A percentile compares a stretch with the other conserved stretches of the same genome.
Conservation (phyloP, 495 filamentous ascomycete species). For the Lindgomyces ingoldianus region DNA sequence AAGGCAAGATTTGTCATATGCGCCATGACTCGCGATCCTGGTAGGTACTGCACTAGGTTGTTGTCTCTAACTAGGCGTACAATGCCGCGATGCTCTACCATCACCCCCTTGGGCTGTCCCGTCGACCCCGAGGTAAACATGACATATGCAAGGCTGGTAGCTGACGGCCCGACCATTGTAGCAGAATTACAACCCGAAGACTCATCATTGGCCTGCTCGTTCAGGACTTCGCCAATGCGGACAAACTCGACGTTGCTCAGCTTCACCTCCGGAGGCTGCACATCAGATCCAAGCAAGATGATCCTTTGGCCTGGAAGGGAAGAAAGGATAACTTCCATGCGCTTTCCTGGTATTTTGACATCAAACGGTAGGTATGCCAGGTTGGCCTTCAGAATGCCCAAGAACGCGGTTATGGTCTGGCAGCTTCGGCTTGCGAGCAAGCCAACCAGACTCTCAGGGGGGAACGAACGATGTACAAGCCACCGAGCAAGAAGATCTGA, state of each 20-base stretch:
- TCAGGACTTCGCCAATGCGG: neutral
- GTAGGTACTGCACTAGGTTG: neutral
- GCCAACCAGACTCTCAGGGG: neutral
- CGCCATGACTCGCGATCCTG: neutral
- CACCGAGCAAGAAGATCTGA: neutral
- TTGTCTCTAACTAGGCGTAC: neutral
- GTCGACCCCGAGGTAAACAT: slow-evolving; percentile 33
- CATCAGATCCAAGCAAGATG: neutral
- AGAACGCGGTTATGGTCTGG: neutral
- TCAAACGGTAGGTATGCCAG: neutral
- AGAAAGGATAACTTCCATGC: neutral
- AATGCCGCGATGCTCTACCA: slow-evolving; percentile 6
- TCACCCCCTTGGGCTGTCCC: slow-evolving; percentile 37
- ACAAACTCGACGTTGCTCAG: neutral
- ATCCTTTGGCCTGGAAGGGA: neutral
- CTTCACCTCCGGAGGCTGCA: neutral
- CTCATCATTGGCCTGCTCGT: too few species aligned
- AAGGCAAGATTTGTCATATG: slow-evolving; percentile 10
- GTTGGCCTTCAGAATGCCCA: neutral
- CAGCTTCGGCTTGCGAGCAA: neutral
- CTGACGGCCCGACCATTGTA: neutral
- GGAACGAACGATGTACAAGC: neutral
- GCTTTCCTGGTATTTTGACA: neutral
- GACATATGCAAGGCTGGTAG: slow-evolving; percentile 25
- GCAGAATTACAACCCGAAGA: too few species aligned